Evolutionary conservation across 257 asterid genomes (phyloP), one percentile per base, ranked within the genome.

Genomic region (Schizonepeta tenuifolia): DNA sequence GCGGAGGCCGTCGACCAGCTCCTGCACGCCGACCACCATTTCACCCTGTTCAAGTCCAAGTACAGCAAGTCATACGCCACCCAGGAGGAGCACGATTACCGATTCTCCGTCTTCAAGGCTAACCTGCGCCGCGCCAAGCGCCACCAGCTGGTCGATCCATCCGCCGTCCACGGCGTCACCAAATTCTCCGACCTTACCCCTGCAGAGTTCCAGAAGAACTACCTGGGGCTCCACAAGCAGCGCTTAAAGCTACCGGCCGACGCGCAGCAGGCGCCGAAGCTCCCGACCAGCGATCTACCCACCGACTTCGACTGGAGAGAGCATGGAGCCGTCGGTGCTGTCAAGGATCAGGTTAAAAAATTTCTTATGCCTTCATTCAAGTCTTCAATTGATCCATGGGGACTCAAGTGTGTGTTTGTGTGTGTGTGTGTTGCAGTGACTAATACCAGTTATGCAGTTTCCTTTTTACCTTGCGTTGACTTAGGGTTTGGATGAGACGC

Each of bases 91-190:
- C 97, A 92, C 73, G 98, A 90, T 5, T 68, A 86, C 77, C 73
- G 97, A 65, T 86, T 92, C 65, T 69, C 82, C 38, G 96, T 90
- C 2, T 90, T 92, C 75, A 92, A 90, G 77, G 84, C 92, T 41
- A 90, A 90, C 83, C 80, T 90, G 28, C 95, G 84, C 81, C 97
- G 91, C 3, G 94, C 97, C 0, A 83, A 55, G 86, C 85, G 93
- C 50, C 85, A 86, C 75, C 96, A 92, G 97, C 81, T 86, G 10
- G 83, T 88, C 51, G 97, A 88, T 62, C 91, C 98, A 9, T 41
- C 98, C 40, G 97, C 97, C 22, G 86, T 77, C 63, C 98, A 92
- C 82, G 98, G 98, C 61, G 88, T 92, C 64, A 92, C 97, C 10
- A 83, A 82, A 14, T 92, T 90, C 87, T 90, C 96, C 14, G 97